Percentiles rank a stretch among this genome's conserved stretches.
These are phyloP conservation scores for Termitomyces sp. DNA, from an alignment of 768 basidiomycete genomes.

Conservation along the genomic window DNA sequence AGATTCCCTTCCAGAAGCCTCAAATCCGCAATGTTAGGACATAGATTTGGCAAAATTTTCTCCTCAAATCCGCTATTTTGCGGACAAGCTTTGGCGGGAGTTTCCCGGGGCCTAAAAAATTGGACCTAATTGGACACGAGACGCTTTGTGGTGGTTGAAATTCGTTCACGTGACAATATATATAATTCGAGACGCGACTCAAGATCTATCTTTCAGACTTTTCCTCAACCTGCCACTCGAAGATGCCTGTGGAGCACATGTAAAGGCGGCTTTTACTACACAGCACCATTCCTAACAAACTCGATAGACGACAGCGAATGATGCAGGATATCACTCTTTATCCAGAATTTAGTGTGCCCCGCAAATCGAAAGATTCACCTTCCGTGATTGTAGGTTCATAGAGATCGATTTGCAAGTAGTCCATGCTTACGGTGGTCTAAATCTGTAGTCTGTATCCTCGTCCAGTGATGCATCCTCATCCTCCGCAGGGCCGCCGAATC, in stretches of 20 bases:
- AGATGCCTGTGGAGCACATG: conserved; percentile 33
- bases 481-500: conserved; percentile 9
- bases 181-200: conserved; percentile 20
- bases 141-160: neutral
- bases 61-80: too few relatives aligned
- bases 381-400: conserved; percentile 24
- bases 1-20: too few relatives aligned
- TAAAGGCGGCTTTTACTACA: conserved; percentile 7
- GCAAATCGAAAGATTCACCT: conserved; percentile 15
- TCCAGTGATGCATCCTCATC: conserved; percentile 19
- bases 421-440: neutral
- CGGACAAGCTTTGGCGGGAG: too few relatives aligned
- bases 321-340: conserved; percentile 26
- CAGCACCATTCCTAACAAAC: neutral
- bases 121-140: too few relatives aligned
- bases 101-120: too few relatives aligned
- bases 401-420: neutral
- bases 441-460: conserved; percentile 24
- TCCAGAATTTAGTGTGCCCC: conserved; percentile 24
- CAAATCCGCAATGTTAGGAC: too few relatives aligned
- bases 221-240: neutral
- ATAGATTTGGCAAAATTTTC: too few relatives aligned
- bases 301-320: conserved; percentile 26
- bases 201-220: neutral
- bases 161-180: conserved; percentile 22